Base-by-base conservation (phyloP, 208 protist species). In the Naegleria fowleri region DNA sequence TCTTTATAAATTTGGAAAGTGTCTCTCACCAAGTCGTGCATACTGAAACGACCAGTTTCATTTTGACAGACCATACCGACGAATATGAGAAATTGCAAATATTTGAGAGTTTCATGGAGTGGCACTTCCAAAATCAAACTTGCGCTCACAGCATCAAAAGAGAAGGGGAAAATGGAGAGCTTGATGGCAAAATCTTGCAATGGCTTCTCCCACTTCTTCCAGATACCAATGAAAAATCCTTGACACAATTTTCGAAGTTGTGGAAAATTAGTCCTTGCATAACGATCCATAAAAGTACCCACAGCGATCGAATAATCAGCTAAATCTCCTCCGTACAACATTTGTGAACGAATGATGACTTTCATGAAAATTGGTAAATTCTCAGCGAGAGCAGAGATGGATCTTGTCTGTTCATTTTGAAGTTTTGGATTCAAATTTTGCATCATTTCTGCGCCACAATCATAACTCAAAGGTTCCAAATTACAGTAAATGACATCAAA, bases 291-390 rank as follows among this genome's bases (percentile, higher is more conserved):
- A 16, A 38, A 86, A 48, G 39, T n/a, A 86, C 39, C 15, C 7
- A 51, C 25, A 48, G 29, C 13, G 29, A 51, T 48, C 22, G 83
- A 51, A 43, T 40, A 86, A 86, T 86, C 83, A 51, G 39, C 22
- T 4, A 41, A 5, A 13, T 38, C 39, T 15, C 22, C 16, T 5
- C 38, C 22, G 40, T 51, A 86, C 7, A 43, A 33, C n/a, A 86
- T 51, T 13, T 86, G 39, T 15, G 40, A 84, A 40, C 29, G 36
- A 15, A 9, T 84, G 1, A n/a, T 0, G 33, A 51, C 15, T 15
- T 86, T 86, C 5, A 89, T 19, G 25, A 89, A 89, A 9, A 89
- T 41, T 38, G 86, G 86, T 0, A 89, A 25, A 40, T 67, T 89
- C 5, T 58, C 41, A 25, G 16, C 15, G 6, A 89, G 25, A 22